Evolutionary conservation across 345 rosid species (phyloP).

Genomic region (Hevea brasiliensis): DNA sequence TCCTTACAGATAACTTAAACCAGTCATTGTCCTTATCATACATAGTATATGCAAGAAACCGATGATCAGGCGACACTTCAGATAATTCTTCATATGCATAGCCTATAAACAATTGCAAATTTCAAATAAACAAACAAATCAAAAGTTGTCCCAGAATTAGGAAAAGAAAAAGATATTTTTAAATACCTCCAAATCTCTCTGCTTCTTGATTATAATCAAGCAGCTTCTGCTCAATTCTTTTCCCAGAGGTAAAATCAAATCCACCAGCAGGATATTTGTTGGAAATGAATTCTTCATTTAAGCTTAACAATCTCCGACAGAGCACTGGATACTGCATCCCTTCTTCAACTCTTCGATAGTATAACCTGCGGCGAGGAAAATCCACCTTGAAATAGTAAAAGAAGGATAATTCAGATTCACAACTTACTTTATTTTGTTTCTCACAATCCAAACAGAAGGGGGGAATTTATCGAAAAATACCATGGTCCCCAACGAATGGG

Average conservation of each 20-base stretch:
- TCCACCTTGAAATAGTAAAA: slow-evolving; percentile 11
- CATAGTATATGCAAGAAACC: slow-evolving; percentile 94
- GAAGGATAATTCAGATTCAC: not conserved
- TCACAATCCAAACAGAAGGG: not conserved
- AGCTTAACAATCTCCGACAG: slow-evolving; percentile 70
- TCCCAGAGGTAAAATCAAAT: slow-evolving; percentile 84
- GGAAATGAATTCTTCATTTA: slow-evolving; percentile 81
- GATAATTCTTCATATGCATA: slow-evolving; percentile 95
- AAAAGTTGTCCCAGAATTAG: not conserved
- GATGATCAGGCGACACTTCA: slow-evolving; percentile 86
- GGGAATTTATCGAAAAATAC: slow-evolving; percentile 26
- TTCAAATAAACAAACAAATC: slow-evolving; percentile 1
- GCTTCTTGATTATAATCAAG: slow-evolving; percentile 94
- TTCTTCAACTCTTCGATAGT: slow-evolving; percentile 87
- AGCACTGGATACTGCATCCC: slow-evolving; percentile 86
- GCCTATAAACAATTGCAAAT: slow-evolving; percentile 39
- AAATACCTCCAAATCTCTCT: slow-evolving; percentile 93
- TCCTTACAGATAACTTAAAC: slow-evolving; percentile 77
- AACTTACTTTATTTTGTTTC: not conserved
- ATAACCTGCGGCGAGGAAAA: slow-evolving; percentile 54
- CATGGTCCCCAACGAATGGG: slow-evolving; percentile 95
- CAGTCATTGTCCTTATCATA: slow-evolving; percentile 90
- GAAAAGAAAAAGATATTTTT: slow-evolving; percentile 4
- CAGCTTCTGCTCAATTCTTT: slow-evolving; percentile 89
- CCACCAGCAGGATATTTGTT: slow-evolving; percentile 72